These are phyloP conservation scores for Linanthus parryae DNA, from an alignment of 148 eudicot species.

Conservation along the genomic window DNA sequence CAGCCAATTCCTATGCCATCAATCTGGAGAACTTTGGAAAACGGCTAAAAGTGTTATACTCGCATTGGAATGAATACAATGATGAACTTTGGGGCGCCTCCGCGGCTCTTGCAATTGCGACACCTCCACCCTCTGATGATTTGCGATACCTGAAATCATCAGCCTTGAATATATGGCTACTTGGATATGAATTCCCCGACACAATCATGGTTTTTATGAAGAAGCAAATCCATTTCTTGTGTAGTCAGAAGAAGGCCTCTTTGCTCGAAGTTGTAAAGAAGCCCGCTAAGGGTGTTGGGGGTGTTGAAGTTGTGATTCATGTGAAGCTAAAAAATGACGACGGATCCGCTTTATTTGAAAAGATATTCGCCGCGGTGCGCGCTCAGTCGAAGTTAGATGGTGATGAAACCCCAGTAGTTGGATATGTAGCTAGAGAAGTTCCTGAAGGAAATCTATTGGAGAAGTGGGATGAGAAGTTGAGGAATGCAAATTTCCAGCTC, in stretches of 20 bases:
- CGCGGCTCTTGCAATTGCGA: constrained; percentile 35
- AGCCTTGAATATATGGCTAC: constrained; percentile 45
- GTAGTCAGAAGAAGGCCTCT: constrained; percentile 44
- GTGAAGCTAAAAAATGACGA: constrained; percentile 42
- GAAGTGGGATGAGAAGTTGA: constrained; percentile 38
- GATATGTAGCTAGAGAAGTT: constrained; percentile 42
- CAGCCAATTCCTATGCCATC: constrained; percentile 24
- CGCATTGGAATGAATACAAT: constrained; percentile 32
- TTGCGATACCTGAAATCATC: constrained; percentile 51
- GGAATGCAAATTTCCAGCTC: constrained; percentile 22
- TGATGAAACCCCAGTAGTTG: constrained; percentile 25
- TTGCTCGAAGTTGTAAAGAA: constrained; percentile 31
- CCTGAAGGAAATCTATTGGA: constrained; percentile 46
- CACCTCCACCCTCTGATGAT: constrained; percentile 50
- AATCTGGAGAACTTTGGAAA: constrained; percentile 26
- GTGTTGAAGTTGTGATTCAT: constrained; percentile 38
- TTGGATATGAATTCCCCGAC: constrained; percentile 57
- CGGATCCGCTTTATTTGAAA: constrained; percentile 34
- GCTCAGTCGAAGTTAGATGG: constrained; percentile 17
- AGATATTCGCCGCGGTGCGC: constrained; percentile 23
- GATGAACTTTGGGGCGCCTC: constrained; percentile 34
- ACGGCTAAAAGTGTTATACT: constrained; percentile 29
- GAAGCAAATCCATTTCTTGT: constrained; percentile 54
- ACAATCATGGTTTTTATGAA: constrained; percentile 47
- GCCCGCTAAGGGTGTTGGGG: constrained; percentile 38